A percentile compares a stretch with the other conserved stretches of the same genome.
These are phyloP conservation scores for Candida silvicultrix DNA, from an alignment of 805 yeast genomes.

Conservation along the genomic window DNA sequence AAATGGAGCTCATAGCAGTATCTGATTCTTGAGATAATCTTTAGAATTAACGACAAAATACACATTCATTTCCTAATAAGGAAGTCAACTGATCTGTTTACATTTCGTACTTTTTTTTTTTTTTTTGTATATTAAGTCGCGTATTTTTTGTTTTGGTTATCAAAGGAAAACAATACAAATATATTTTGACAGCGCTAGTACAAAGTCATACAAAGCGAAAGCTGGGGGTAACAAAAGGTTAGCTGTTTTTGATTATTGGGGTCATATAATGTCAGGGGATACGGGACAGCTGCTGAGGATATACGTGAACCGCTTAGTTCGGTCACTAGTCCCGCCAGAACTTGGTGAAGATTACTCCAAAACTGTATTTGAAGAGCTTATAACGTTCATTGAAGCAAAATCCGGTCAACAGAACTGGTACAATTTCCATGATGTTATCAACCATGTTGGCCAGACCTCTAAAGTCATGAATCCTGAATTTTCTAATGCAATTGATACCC, in stretches of 20 bases:
- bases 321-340: conserved; percentile 7
- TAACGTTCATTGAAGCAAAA: conserved; percentile 11
- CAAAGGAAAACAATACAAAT: not conserved
- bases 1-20: conserved; percentile 25
- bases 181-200: too few relatives aligned
- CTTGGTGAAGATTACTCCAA: conserved; percentile 8
- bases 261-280: conserved; percentile 8
- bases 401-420: not conserved
- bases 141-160: not conserved
- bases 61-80: conserved; percentile 4
- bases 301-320: conserved; percentile 15
- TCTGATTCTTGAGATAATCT: too few relatives aligned
- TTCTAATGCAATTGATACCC: conserved; percentile 4
- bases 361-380: conserved; percentile 12
- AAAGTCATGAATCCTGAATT: too few relatives aligned
- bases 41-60: too few relatives aligned
- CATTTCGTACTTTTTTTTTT: not conserved
- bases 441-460: too few relatives aligned
- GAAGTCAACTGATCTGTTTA: conserved; percentile 4
- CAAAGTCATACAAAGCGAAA: too few relatives aligned
- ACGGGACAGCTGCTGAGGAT: conserved; percentile 5
- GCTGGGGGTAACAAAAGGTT: too few relatives aligned
- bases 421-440: not conserved
- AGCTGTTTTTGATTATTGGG: too few relatives aligned
- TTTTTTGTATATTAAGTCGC: not conserved